These are phyloP conservation scores for Sophora flavescens DNA, from an alignment of 306 rosid genomes.

Conservation along the genomic window DNA sequence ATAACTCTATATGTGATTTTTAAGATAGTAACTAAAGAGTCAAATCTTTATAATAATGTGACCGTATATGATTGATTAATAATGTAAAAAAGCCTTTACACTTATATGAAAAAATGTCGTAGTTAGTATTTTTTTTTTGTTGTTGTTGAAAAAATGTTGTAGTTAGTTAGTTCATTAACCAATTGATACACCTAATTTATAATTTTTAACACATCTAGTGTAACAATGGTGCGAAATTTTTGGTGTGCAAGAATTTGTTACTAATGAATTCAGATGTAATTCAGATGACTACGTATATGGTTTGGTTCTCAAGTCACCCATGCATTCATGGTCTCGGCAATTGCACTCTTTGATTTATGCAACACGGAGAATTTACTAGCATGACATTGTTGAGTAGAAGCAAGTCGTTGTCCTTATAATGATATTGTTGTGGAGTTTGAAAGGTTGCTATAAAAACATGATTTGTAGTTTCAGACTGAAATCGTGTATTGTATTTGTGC, in stretches of 20 bases:
- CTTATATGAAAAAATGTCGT: too few relatives aligned
- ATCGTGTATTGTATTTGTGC: not conserved
- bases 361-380: not conserved
- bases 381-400: not conserved
- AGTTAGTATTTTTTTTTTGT: too few relatives aligned
- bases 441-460: not conserved
- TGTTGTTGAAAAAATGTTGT: too few relatives aligned
- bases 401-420: not conserved
- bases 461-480: not conserved
- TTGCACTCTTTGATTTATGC: conserved; percentile 12
- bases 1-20: too few relatives aligned
- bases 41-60: too few relatives aligned
- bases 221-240: too few relatives aligned
- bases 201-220: too few relatives aligned
- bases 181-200: too few relatives aligned
- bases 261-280: conserved; percentile 3
- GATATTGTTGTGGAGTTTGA: not conserved
- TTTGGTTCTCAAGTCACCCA: conserved; percentile 24
- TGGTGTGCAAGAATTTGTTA: not conserved
- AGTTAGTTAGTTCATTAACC: too few relatives aligned
- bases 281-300: not conserved
- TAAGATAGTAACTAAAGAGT: too few relatives aligned
- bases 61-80: too few relatives aligned
- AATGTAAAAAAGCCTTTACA: too few relatives aligned
- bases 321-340: conserved; percentile 26